phyloP scores from a whole-genome alignment of 306 rosid genomes.

The Fragaria nilgerrensis region DNA sequence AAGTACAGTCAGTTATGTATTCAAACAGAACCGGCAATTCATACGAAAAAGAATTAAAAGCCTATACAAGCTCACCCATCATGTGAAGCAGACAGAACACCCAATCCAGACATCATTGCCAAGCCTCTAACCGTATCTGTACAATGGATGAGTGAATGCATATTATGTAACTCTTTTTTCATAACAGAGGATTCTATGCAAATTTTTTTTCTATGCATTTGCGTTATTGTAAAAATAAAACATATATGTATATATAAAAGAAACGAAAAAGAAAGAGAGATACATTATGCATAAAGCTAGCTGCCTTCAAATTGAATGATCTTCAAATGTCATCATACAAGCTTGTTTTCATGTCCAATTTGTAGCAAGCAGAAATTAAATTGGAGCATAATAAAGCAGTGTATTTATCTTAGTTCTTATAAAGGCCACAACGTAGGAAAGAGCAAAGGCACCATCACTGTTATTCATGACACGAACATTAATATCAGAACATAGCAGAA shows the following conservation, averaged over 20 bases:
- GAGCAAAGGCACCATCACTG: neutral
- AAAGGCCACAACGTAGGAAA: conserved; percentile 9
- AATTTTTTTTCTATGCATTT: neutral
- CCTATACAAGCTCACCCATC: conserved; percentile 65
- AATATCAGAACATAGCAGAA: neutral
- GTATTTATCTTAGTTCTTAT: neutral
- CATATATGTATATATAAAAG: neutral
- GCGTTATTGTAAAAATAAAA: no score
- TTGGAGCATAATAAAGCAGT: neutral
- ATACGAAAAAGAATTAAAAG: conserved; percentile 8
- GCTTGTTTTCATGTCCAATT: neutral
- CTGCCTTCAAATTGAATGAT: neutral
- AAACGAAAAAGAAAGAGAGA: neutral
- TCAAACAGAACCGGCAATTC: conserved; percentile 10
- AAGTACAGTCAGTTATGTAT: neutral
- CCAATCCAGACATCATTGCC: conserved; percentile 82
- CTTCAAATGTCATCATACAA: conserved; percentile 4
- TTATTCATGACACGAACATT: neutral
- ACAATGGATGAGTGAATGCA: conserved; percentile 24
- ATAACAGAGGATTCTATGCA: neutral
- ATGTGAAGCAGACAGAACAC: conserved; percentile 89
- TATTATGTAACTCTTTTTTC: neutral
- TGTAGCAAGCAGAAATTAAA: conserved; percentile 2
- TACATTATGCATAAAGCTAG: neutral
- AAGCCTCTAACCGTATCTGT: conserved; percentile 93